These are phyloP conservation scores for Penicillium soppii DNA, from an alignment of 495 filamentous ascomycete genomes.

Conservation along the genomic window DNA sequence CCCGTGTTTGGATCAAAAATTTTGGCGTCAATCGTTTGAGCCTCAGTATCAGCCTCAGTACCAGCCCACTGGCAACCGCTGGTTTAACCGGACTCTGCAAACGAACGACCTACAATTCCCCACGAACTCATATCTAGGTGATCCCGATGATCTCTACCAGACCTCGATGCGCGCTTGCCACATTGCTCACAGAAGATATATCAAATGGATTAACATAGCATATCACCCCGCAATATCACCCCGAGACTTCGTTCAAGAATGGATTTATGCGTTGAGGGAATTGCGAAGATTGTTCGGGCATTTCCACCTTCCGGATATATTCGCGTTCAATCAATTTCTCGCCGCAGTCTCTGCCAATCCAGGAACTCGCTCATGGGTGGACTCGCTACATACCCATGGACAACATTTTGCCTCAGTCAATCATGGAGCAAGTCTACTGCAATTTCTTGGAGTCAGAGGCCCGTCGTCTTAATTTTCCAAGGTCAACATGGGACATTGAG, in stretches of 20 bases:
- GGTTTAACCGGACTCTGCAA: too few relatives aligned
- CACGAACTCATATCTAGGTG: too few relatives aligned
- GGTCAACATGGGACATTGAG: background rate
- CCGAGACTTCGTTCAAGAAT: background rate
- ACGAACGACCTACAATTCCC: too few relatives aligned
- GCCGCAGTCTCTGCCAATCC: background rate
- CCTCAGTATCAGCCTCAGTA: too few relatives aligned
- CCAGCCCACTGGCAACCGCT: too few relatives aligned
- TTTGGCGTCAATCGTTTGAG: too few relatives aligned
- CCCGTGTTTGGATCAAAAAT: too few relatives aligned
- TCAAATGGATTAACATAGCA: background rate
- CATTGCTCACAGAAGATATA: background rate
- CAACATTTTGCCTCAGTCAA: background rate
- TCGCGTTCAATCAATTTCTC: background rate
- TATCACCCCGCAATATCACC: background rate
- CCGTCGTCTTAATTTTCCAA: background rate
- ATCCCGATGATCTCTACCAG: background rate
- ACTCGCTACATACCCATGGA: background rate
- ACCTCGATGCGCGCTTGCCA: background rate
- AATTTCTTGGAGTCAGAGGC: background rate
- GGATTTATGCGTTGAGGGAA: background rate
- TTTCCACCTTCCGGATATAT: background rate
- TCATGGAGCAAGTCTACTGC: background rate
- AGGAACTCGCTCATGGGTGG: background rate
- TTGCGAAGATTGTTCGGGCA: background rate